Evolutionary conservation across 1,284 basidiomycete species (phyloP).

Genomic region (Vanrija sp.): DNA sequence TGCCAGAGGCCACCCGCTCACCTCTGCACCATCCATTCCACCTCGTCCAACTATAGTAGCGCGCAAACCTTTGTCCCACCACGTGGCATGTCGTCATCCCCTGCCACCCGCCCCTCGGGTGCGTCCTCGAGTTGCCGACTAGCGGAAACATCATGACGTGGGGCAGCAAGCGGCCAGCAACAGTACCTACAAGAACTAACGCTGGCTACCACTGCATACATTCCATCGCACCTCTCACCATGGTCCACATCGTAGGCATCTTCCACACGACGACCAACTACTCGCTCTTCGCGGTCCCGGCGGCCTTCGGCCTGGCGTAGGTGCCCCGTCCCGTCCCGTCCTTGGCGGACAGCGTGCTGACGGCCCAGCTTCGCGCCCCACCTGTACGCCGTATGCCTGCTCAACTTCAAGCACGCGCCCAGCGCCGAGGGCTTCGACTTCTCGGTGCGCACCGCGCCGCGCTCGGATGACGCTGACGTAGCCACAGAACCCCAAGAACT

Average conservation of each 20-base stretch:
- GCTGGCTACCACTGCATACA: background rate
- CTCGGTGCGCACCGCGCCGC: constrained; percentile 2
- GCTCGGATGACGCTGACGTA: background rate
- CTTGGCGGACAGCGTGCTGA: constrained; percentile 16
- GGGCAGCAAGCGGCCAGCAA: too few relatives aligned
- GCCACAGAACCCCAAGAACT: constrained; percentile 57
- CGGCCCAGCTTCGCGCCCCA: constrained; percentile 15
- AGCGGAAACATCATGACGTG: too few relatives aligned
- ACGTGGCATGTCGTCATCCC: too few relatives aligned
- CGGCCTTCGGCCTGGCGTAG: constrained; percentile 24
- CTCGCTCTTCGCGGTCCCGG: constrained; percentile 34
- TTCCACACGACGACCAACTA: constrained; percentile 18
- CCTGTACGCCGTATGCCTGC: constrained; percentile 12
- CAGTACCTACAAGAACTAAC: too few relatives aligned
- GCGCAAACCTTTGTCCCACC: too few relatives aligned
- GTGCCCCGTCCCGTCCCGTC: background rate
- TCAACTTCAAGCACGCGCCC: constrained; percentile 6
- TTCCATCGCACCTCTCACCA: constrained; percentile 1
- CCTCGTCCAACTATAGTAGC: too few relatives aligned
- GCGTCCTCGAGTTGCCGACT: too few relatives aligned
- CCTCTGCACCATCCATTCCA: too few relatives aligned
- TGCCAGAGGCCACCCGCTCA: too few relatives aligned
- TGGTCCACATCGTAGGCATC: constrained; percentile 6
- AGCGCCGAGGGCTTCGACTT: constrained; percentile 16
- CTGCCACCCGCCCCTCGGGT: too few relatives aligned